Evolutionary conservation across 129 eudicot species (phyloP).

Genomic region (Flaveria sonorensis): DNA sequence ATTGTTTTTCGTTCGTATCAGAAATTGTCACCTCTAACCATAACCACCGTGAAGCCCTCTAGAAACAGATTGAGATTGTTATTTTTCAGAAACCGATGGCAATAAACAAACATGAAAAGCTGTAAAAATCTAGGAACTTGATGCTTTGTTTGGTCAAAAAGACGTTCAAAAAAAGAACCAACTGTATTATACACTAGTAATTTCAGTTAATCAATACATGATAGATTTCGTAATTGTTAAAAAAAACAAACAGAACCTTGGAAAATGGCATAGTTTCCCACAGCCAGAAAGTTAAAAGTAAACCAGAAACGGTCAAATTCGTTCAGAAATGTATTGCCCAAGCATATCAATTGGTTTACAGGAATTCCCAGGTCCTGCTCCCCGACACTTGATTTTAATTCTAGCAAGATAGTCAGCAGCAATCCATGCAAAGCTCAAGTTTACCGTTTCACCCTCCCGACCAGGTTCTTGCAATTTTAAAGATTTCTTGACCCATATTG

Average conservation of each 20-base stretch:
- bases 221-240: not conserved
- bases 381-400: conserved; percentile 16
- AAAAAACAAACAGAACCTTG: not conserved
- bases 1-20: not conserved
- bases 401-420: conserved; percentile 19
- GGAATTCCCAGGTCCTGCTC: not conserved
- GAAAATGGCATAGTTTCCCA: conserved; percentile 16
- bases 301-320: not conserved
- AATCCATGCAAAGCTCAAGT: conserved; percentile 20
- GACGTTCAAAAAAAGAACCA: not conserved
- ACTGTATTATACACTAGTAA: not conserved
- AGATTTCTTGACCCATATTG: conserved; percentile 12
- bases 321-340: conserved; percentile 18
- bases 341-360: not conserved
- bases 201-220: not conserved
- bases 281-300: not conserved
- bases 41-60: not conserved
- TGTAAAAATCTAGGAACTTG: conserved; percentile 6
- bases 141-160: conserved; percentile 1
- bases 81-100: not conserved
- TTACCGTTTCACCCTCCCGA: not conserved
- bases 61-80: not conserved
- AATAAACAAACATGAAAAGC: not conserved
- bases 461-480: conserved; percentile 11
- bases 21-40: not conserved